A percentile compares a stretch with the other conserved stretches of the same genome.
These are phyloP conservation scores for Taiwanofungus camphoratus DNA, from an alignment of 1,284 basidiomycete species.

Conservation along the genomic window DNA sequence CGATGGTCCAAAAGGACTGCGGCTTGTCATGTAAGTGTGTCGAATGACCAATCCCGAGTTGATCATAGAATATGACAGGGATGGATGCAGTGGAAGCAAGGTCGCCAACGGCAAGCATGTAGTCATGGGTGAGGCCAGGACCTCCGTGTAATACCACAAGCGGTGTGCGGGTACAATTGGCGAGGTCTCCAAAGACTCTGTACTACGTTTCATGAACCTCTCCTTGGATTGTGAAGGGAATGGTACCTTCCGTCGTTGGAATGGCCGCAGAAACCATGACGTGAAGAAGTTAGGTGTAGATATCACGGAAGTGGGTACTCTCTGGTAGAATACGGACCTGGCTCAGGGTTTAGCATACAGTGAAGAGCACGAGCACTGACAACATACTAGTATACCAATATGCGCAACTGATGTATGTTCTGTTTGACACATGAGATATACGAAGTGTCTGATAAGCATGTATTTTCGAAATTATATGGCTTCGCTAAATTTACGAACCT, in stretches of 20 bases:
- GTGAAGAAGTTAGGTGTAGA: no score
- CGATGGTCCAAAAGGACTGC: conserved; percentile 28
- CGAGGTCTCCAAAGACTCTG: conserved; percentile 16
- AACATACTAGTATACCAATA: no score
- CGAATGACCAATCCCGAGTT: conserved; percentile 30
- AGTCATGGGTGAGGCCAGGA: conserved; percentile 26
- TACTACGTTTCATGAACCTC: conserved; percentile 21
- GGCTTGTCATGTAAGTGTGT: conserved; percentile 28
- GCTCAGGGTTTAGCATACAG: no score
- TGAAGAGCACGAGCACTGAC: no score
- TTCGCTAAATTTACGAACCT: no score
- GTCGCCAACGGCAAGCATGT: conserved; percentile 24
- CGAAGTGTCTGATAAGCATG: no score
- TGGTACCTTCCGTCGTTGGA: conserved; percentile 16
- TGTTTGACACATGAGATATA: no score
- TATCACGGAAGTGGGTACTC: no score
- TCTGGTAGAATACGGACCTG: no score
- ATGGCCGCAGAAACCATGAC: no score
- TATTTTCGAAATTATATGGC: no score
- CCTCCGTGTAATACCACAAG: conserved; percentile 35
- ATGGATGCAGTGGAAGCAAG: conserved; percentile 18
- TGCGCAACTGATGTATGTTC: no score
- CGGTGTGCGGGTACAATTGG: conserved; percentile 16
- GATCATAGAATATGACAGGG: conserved; percentile 34
- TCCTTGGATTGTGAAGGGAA: conserved; percentile 17